Evolutionary conservation across 2,329 filamentous ascomycete species (phyloP).

Genomic region (Metarhizium anisopliae): DNA sequence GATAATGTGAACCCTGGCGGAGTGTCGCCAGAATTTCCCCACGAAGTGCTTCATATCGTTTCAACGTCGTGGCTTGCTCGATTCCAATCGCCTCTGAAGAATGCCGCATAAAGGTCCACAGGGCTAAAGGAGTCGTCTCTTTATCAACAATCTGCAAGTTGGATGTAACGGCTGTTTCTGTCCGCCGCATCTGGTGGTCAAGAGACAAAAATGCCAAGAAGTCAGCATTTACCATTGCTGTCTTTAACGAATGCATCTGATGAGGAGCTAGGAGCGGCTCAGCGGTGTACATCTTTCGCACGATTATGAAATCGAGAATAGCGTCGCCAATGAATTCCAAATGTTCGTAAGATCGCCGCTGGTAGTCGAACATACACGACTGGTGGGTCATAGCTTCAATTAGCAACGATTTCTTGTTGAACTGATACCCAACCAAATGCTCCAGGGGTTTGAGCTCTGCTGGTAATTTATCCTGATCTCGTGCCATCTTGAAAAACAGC

Average conservation of each 20-base stretch:
- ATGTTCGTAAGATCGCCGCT: slow-evolving; percentile 47
- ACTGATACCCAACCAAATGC: slow-evolving; percentile 60
- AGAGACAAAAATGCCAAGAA: slow-evolving; percentile 73
- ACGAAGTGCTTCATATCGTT: slow-evolving; percentile 39
- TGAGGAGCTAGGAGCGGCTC: slow-evolving; percentile 33
- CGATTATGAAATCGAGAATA: slow-evolving; percentile 70
- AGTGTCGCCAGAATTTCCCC: slow-evolving; percentile 42
- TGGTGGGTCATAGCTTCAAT: slow-evolving; percentile 75
- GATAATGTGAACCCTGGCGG: slow-evolving; percentile 46
- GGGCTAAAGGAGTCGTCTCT: slow-evolving; percentile 23
- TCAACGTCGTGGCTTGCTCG: slow-evolving; percentile 33
- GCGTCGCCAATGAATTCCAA: slow-evolving; percentile 86
- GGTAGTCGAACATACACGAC: slow-evolving; percentile 42
- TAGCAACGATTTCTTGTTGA: slow-evolving; percentile 59
- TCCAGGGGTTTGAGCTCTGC: slow-evolving; percentile 45
- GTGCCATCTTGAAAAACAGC: slow-evolving; percentile 34
- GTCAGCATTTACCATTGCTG: slow-evolving; percentile 69
- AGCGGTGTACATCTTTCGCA: slow-evolving; percentile 46
- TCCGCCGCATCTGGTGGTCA: slow-evolving; percentile 21
- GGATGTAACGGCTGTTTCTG: slow-evolving; percentile 11
- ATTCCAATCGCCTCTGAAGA: slow-evolving; percentile 35
- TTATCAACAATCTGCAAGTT: slow-evolving; percentile 11
- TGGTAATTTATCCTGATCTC: slow-evolving; percentile 25
- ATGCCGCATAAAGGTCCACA: slow-evolving; percentile 66
- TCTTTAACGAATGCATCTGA: slow-evolving; percentile 68